These are phyloP conservation scores for Cymbopogon flexuosus DNA, from an alignment of 202 grass and related monocot genomes.

Conservation along the genomic window DNA sequence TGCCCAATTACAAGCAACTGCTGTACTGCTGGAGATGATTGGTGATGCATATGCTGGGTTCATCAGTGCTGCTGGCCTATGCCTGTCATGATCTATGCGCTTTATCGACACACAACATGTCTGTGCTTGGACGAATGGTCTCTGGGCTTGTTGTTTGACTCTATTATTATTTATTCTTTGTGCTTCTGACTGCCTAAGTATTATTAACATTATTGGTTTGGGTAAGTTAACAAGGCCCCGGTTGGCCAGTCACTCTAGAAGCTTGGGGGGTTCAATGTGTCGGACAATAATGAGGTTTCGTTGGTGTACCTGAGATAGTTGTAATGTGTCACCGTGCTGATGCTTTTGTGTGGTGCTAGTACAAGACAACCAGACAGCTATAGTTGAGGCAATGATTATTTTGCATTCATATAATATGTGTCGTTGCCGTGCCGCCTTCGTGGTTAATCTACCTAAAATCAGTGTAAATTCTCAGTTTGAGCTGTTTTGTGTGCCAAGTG, in stretches of 20 bases:
- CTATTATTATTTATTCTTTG: constrained; percentile 69
- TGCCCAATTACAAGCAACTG: constrained; percentile 28
- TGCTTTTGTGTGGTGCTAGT: constrained; percentile 46
- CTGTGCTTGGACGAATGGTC: constrained; percentile 37
- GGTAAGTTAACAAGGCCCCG: constrained; percentile 55
- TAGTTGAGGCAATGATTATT: constrained; percentile 44
- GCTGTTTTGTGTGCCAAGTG: neutral
- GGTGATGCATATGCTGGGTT: constrained; percentile 46
- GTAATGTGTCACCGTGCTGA: constrained; percentile 40
- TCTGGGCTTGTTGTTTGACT: constrained; percentile 56
- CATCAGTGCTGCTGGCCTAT: constrained; percentile 44
- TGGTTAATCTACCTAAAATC: neutral
- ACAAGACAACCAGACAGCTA: constrained; percentile 33
- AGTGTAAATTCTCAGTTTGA: no score
- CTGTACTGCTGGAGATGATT: constrained; percentile 48
- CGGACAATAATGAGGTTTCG: constrained; percentile 46
- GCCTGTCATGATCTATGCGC: constrained; percentile 45
- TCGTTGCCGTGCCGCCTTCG: neutral
- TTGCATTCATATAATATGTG: constrained; percentile 9
- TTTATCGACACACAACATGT: constrained; percentile 30
- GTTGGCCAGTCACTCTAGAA: constrained; percentile 42
- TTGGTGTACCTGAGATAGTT: constrained; percentile 43
- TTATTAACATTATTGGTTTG: constrained; percentile 65
- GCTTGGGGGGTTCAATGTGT: constrained; percentile 29
- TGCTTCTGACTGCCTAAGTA: constrained; percentile 44